Evolutionary conservation across 225 moss, liverwort and hornwort species (phyloP), one percentile per base, ranked within the genome.

Genomic region (Bryum argenteum): DNA sequence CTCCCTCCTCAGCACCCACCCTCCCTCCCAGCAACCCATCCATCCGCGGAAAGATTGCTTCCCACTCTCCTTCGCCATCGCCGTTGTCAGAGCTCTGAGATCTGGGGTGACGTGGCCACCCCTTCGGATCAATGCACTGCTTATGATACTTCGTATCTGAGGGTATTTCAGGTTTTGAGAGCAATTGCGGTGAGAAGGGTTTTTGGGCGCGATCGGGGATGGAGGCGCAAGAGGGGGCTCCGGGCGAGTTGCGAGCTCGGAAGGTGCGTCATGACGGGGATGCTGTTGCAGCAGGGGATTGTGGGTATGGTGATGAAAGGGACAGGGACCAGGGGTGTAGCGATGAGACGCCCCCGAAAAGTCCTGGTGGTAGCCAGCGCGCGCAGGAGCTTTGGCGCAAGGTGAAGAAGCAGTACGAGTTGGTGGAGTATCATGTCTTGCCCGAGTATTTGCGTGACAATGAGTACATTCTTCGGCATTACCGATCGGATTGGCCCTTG

Each of bases 391-490:
- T 89, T 18, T 98, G 94, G 97, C 82, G 85, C 0, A 91, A 84
- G 61, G 92, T 94, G 61, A 91, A 89, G 68, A 76, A 75, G 59
- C 78, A 83, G 48, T 98, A 91, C 22, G 84, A 81, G 15, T 47
- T 98, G 60, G 94, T 94, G 17, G 94, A 94, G 69, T 98, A 92
- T 63, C 94, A 94, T 39, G 84, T 90, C 2, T 76, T 98, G 73
- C 97, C 97, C 0, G 97, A 98, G 23, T 98, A 98, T 41, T 65
- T 98, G 9, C 81, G 94, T 9, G 97, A 92, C 38, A 98, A 98
- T 33, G 97, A 98, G 69, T 98, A 83, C 48, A 98, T 98, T 57
- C 75, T 94, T 54, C 79, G 88, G 4, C 88, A 98, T 67, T 98
- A 98, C 66, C 72, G 94, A 51, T 92, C 92, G 3, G 97, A 98